Evolutionary conservation across 192 early-diverging fungal genomes (phyloP), one percentile per base, ranked within the genome.

Genomic region (Chytriomyces sp.): DNA sequence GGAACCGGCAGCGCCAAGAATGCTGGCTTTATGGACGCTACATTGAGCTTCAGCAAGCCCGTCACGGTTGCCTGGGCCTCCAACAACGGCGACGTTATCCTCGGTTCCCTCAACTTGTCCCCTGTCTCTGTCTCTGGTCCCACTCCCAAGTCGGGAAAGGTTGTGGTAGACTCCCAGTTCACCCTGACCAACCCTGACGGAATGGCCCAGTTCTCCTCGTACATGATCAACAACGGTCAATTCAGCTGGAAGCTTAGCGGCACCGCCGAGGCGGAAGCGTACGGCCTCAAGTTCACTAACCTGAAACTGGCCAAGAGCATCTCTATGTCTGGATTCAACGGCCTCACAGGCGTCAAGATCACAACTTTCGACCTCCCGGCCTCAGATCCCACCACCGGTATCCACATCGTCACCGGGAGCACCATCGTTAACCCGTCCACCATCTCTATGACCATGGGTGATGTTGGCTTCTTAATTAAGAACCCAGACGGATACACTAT

Each of bases 281-380:
- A 73, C 38, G 74, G 74, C 33, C 38, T 75, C 41, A 59, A 49
- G 36, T 71, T 77, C 75, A 65, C 32, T 3, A 70, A 65, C 30
- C 52, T 80, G 38, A 65, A 34, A 4, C 52, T 80, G 54, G 62
- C 64, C 74, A 80, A 80, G 67, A 25, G 28, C 12, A 53, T 80
- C 55, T 62, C 52, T 5, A 22, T 61, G 10, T 17, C 28, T 36
- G 59, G 59, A 17, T 25, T 61, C 34, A 14, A 61, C 17, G 33
- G 59, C 5, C 34, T 61, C 8, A 12, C 59, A 17, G 14, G 34
- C 6, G 33, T 61, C 59, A 36, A 12, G 12, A 12, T 61, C 8
- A 7, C 28, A 26, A 5, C 5, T 6, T 61, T 36, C 8, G 25
- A 8, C 14, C 12, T 36, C 14, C 7, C 14, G 28, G 59, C 31